A percentile compares a stretch with the other conserved stretches of the same genome.
Evolutionary conservation across 306 rosid species (phyloP).

Genomic region (Inga laurina): DNA sequence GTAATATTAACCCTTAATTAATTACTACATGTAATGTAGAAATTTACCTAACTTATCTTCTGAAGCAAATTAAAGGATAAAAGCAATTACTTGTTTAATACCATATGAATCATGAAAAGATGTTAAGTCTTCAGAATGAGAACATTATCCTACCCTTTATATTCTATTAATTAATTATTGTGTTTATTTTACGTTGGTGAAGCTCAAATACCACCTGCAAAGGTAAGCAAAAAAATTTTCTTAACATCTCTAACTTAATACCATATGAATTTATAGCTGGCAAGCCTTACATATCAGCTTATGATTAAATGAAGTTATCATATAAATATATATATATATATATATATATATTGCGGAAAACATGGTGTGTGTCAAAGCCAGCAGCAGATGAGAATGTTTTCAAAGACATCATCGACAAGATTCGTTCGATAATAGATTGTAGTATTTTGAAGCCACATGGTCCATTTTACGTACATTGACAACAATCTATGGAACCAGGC

Average conservation of each 20-base stretch:
- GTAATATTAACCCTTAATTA: too few relatives aligned
- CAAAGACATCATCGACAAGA: not conserved
- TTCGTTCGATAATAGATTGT: not conserved
- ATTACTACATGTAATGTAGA: too few relatives aligned
- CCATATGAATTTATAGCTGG: too few relatives aligned
- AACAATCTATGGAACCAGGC: not conserved
- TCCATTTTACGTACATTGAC: not conserved
- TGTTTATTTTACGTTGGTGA: not conserved
- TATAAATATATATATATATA: too few relatives aligned
- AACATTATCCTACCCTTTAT: not conserved
- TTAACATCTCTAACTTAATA: too few relatives aligned
- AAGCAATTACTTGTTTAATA: too few relatives aligned
- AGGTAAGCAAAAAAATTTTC: not conserved
- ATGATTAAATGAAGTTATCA: too few relatives aligned
- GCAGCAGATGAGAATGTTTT: not conserved
- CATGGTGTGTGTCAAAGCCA: not conserved
- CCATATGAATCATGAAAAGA: not conserved
- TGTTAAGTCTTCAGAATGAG: not conserved
- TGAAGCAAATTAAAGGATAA: too few relatives aligned
- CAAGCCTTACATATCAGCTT: too few relatives aligned
- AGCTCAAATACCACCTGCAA: not conserved
- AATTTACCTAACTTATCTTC: too few relatives aligned
- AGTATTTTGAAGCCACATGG: not conserved
- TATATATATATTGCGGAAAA: too few relatives aligned
- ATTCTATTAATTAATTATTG: not conserved